These are phyloP conservation scores for Flaveria bidentis DNA, from an alignment of 129 eudicot species.

Conservation along the genomic window DNA sequence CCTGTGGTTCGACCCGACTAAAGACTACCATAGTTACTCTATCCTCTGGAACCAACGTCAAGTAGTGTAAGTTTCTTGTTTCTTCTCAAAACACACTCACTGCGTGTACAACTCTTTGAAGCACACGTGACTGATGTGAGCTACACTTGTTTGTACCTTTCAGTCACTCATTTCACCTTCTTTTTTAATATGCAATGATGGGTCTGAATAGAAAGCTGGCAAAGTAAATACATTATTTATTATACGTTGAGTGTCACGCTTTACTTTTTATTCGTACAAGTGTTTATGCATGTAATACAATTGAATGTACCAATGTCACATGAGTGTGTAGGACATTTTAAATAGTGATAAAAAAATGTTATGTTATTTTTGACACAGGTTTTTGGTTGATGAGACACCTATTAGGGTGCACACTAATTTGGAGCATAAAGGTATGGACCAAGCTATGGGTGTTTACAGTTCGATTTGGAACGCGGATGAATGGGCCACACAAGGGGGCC, in stretches of 20 bases:
- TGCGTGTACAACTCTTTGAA: conserved; percentile 23
- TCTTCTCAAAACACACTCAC: neutral
- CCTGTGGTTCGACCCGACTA: conserved; percentile 95
- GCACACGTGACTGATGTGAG: conserved; percentile 4
- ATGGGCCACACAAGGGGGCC: conserved; percentile 98
- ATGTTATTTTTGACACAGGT: conserved; percentile 38
- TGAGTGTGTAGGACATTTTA: neutral
- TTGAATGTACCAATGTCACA: neutral
- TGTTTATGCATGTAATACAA: conserved; percentile 15
- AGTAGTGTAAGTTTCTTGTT: conserved; percentile 82
- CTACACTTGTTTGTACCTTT: conserved; percentile 24
- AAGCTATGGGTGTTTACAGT: conserved; percentile 93
- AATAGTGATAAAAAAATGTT: no score
- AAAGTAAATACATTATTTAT: conserved; percentile 35
- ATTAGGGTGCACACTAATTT: conserved; percentile 77
- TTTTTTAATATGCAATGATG: conserved; percentile 29
- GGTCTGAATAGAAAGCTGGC: conserved; percentile 36
- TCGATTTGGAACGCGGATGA: conserved; percentile 99
- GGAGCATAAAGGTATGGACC: conserved; percentile 86
- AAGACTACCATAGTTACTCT: conserved; percentile 83
- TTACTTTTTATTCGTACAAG: conserved; percentile 18
- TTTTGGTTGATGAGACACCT: conserved; percentile 86
- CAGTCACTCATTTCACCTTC: neutral
- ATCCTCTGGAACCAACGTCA: conserved; percentile 83
- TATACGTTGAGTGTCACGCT: conserved; percentile 16